These are phyloP conservation scores for Ustilago cynodontis DNA, from an alignment of 1,284 basidiomycete species.

Conservation along the genomic window DNA sequence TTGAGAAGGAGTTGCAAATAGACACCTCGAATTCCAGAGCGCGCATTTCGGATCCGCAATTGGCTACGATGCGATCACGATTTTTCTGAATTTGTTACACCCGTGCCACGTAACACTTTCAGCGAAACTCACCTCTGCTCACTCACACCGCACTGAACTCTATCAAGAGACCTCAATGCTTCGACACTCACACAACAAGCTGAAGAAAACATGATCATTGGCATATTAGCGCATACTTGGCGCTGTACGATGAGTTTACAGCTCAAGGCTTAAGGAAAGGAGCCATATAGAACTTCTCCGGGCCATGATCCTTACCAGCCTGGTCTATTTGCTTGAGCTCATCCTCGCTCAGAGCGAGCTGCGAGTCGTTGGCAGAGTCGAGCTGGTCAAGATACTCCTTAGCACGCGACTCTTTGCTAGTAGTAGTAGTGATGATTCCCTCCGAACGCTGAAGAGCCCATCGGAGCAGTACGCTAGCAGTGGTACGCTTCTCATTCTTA, in stretches of 20 bases:
- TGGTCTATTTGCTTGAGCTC: slow-evolving; percentile 53
- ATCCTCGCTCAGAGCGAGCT: slow-evolving; percentile 31
- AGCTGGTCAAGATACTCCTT: slow-evolving; percentile 49
- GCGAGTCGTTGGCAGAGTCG: slow-evolving; percentile 35
- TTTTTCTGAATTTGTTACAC: slow-evolving; percentile 3
- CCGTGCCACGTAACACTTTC: background rate
- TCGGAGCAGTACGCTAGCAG: slow-evolving; percentile 42
- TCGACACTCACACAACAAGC: background rate
- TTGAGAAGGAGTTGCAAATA: background rate
- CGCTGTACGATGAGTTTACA: no score
- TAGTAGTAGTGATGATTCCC: slow-evolving; percentile 57
- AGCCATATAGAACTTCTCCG: slow-evolving; percentile 53
- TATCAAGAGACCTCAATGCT: background rate
- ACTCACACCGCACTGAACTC: background rate
- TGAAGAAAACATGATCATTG: background rate
- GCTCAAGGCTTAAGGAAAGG: slow-evolving; percentile 31
- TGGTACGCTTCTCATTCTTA: slow-evolving; percentile 40
- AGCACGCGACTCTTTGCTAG: slow-evolving; percentile 46
- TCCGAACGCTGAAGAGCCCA: slow-evolving; percentile 54
- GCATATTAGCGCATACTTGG: no score
- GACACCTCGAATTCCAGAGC: slow-evolving; percentile 23
- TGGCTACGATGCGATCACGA: slow-evolving; percentile 29
- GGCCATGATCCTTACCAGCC: slow-evolving; percentile 42
- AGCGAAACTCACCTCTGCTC: background rate
- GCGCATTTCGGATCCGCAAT: slow-evolving; percentile 40